Base-by-base conservation (phyloP, 2,329 filamentous ascomycete genomes). In the Sporothrix euskadiensis region DNA sequence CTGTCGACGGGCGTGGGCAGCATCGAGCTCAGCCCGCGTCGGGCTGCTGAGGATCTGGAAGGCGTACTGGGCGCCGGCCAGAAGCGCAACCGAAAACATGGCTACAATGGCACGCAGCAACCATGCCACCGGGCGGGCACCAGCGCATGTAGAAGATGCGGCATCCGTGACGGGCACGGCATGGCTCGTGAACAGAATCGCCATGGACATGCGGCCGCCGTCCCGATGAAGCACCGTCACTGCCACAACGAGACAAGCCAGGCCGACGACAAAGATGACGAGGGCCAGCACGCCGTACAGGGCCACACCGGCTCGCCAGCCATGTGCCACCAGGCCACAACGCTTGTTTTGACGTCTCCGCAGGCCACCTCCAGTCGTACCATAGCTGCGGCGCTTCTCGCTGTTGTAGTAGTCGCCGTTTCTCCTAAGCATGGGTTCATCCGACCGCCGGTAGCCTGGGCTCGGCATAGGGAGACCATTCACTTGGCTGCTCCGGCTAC, bases 41-140 rank as follows among this genome's bases (percentile, higher is more conserved):
- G 87, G 87, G 75, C 86, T 88, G 76, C 81, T 83, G 14, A 88
- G 83, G n/a, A 87, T 81, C 78, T 88, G 87, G 73, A 87, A 85
- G 54, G 82, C 81, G 76, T 88, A 88, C 79, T 87, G 87, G 12
- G 83, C 86, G 3, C 83, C 84, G 0, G 83, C 83, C 14, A 88
- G 78, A 26, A 88, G 75, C 4, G 82, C 79, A 5, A 85, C 77
- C 8, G 80, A 80, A 57, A 84, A 80, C 1, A 84, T 76, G 77
- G 84, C 87, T 74, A 87, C 82, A 26, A 82, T 78, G 8, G 81
- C 83, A 68, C 84, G 83, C 32, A 87, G 76, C 0, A 83, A 84
- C 75, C 81, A 81, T 72, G 82, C 80, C 39, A 86, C 78, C 9
- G 76, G 76, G 39, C 79, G 75, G 7, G 74, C 78, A 9, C 71